Base-by-base conservation (phyloP, 192 early-diverging fungal genomes). In the Linderina pennispora region DNA sequence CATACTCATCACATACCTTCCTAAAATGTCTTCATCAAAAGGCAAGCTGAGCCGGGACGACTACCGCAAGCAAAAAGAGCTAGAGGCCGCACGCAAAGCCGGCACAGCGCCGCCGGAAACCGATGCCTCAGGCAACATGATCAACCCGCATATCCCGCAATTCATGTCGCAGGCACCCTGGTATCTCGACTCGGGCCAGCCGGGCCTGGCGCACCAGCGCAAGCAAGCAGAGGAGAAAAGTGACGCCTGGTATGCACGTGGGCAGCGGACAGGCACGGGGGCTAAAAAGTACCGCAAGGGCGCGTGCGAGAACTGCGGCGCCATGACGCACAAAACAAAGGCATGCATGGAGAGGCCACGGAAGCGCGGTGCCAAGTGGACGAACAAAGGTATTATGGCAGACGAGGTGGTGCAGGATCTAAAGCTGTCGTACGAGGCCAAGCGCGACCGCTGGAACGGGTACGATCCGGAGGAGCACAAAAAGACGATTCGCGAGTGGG, bases 101-200 rank as follows among this genome's bases (percentile, higher is more conserved):
- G 90, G 90, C 50, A 90, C 88, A 22, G 88, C 88, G 8, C 84
- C 90, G 17, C 82, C 90, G 14, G 90, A 86, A 39, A 65, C 84
- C 3, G 90, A 92, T 65, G 86, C 84, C 19, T 84, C 88, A 31
- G 97, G 95, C 26, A 83, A 82, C 18, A 88, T 89, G 53, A 97
- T 99, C 76, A 98, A 99, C 61, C 97, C 97, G 15, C 95, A 99
- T 59, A 98, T 97, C 37, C 97, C 97, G 4, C 81, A 94, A 45
- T 97, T 88, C 65, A 97, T 97, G 71, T 83, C 89, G 9, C 81
- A 95, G 33, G 92, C 92, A 36, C 96, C 96, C 55, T 99, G 94
- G 88, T 90, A 90, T 58, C 69, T 90, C 35, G 83, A 86, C 54
- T 82, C 83, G 11, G 89, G 88, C 11, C 68, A 86, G 55, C 65